Base-by-base conservation (phyloP, 176 grass and related monocot genomes). In the Carex littledalei region DNA sequence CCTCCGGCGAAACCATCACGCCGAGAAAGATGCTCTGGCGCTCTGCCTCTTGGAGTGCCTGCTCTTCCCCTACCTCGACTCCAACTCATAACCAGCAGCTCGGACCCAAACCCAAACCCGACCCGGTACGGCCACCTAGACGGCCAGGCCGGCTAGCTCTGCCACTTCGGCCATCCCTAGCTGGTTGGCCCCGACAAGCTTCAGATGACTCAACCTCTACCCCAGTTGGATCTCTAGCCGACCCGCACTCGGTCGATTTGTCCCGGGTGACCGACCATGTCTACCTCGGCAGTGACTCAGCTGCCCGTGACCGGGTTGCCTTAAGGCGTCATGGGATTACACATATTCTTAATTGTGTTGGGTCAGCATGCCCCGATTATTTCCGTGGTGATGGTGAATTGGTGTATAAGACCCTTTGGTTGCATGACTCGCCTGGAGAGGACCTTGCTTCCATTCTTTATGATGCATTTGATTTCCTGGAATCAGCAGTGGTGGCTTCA, bases 261-360 rank as follows among this genome's bases (percentile, higher is more conserved):
- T 91, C 89, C 13, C 84, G 86, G 58, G 86, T 91, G 0, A 81
- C 79, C 3, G 84, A 88, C 16, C 89, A 91, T 87, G 83, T 91
- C 8, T 91, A 88, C 69, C 58, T 91, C 5, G 89, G 89, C 11
- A 85, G 89, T 16, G 89, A 91, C 58, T 72, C 83, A 14, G 89
- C 78, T 35, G 89, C 89, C 0, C 82, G 89, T 13, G 89, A 91
- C 83, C 78, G 86, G 35, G 68, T 57, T n/a, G 89, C 67, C 6
- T 87, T 91, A 53, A 75, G 74, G n/a, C 86, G 86, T 14, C 86
- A 91, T 31, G 83, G 89, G 0, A 88, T 91, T 73, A 91, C 89
- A 12, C 86, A 91, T 80, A 75, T 91, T 68, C 82, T 91, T 49
- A 91, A 91, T 87, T 91, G 89, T 81, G 89, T 87, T 0, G 89